Percentiles rank a stretch among this genome's conserved stretches.
Conservation (phyloP, 352 stramenopile genomes). For the Blastocystis sp. region DNA sequence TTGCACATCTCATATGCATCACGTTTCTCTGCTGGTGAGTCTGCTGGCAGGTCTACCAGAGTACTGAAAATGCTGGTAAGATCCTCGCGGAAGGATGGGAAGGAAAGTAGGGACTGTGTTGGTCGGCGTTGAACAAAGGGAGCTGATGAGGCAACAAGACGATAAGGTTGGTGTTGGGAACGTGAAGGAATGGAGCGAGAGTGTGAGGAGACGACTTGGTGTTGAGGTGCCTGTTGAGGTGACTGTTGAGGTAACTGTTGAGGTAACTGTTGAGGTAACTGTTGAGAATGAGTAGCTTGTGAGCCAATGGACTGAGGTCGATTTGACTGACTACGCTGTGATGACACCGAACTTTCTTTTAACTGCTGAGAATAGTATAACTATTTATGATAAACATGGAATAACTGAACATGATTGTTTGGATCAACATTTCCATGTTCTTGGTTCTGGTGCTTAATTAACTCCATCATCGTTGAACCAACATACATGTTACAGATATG, state of each 20-base stretch:
- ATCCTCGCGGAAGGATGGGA: background rate
- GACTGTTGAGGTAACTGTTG: background rate
- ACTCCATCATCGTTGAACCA: background rate
- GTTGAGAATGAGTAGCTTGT: background rate
- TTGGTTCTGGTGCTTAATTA: slow-evolving; percentile 29
- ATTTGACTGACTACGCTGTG: background rate
- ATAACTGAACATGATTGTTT: background rate
- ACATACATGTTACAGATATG: slow-evolving; percentile 30
- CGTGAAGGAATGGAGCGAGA: background rate
- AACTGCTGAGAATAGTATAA: background rate
- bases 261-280: background rate
- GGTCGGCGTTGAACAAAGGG: background rate
- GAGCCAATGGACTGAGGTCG: background rate
- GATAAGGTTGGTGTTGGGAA: background rate
- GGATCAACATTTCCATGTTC: background rate
- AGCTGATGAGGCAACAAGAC: background rate
- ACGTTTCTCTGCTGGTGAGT: too few relatives aligned
- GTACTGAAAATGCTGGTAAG: background rate
- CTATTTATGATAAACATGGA: background rate
- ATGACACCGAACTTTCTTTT: background rate
- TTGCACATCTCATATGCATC: slow-evolving; percentile 15
- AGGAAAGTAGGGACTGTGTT: background rate
- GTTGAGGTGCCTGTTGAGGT: background rate
- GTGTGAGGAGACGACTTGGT: background rate
- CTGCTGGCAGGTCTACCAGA: background rate